Evolutionary conservation across 164 flowering plant species (phyloP), one percentile per base, ranked within the genome.

Genomic region (Dillenia turbinata): DNA sequence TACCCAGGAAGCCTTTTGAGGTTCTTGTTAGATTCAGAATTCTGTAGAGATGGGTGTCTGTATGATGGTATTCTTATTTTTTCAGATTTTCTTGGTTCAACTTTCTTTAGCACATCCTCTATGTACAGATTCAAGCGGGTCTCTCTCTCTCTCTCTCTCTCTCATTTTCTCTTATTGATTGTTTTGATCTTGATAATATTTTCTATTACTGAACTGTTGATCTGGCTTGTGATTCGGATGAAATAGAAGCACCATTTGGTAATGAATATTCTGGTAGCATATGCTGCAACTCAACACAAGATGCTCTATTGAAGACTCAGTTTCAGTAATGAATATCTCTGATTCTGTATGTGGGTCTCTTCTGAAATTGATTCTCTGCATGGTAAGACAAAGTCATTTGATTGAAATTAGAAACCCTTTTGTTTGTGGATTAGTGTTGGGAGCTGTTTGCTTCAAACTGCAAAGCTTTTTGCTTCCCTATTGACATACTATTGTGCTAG

Each of bases 311-410:
- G 80, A 77, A 75, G 80, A 85, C 77, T 68, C 85, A 71, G 47
- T 87, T 84, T 67, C 69, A 74, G 75, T 75, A 2, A 83, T 86
- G 92, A 84, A 90, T 54, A 79, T 90, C 47, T 80, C 93, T 62
- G 81, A 84, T 73, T 22, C 84, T 49, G 74, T 72, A 11, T 90
- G 98, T 76, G 84, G 89, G 70, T 69, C 92, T 47, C 72, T 86
- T 60, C 60, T 92, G 71, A 86, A 88, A 68, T 83, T 92, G 13
- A 77, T 90, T 58, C 80, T 88, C 16, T 92, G 98, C 51, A 79
- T 92, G 45, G 96, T 92, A 73, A 79, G 84, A 45, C 24, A 48
- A 47, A 55, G 19, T 33, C 14, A 14, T 9, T 46, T n/a, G n/a
- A n/a, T n/a, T n/a, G n/a, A n/a, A n/a, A n/a, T n/a, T n/a, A n/a